A percentile compares a stretch with the other conserved stretches of the same genome.
Evolutionary conservation across 208 protist species (phyloP).

Genomic region (Wallacemonas sp.): DNA sequence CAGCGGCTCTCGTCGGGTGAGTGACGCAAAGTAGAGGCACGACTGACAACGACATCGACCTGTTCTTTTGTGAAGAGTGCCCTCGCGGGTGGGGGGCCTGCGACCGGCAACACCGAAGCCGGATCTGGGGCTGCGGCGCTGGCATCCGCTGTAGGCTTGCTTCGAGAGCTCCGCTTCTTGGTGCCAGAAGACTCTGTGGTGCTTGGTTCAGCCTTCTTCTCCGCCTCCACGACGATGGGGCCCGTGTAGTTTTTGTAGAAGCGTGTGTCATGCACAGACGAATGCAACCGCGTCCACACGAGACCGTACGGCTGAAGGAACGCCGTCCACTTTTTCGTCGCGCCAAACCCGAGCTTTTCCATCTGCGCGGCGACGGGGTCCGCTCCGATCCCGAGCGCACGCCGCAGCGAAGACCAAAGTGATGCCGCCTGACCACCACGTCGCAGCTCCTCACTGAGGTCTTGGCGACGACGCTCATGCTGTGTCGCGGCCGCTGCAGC

Average conservation of each 20-base stretch:
- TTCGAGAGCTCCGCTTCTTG: no score
- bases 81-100: neutral
- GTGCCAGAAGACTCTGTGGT: no score
- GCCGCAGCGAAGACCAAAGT: neutral
- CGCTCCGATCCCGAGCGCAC: conserved; percentile 10
- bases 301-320: conserved; percentile 32
- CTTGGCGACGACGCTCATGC: neutral
- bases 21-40: conserved; percentile 38
- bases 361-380: conserved; percentile 29
- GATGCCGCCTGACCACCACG: neutral
- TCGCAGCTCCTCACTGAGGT: neutral
- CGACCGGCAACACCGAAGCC: neutral
- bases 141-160: no score
- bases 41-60: conserved; percentile 63
- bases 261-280: conserved; percentile 28
- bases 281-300: conserved; percentile 36
- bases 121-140: no score
- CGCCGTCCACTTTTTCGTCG: conserved; percentile 23
- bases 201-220: no score
- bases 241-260: conserved; percentile 33
- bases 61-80: conserved; percentile 56
- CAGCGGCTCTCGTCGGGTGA: conserved; percentile 68
- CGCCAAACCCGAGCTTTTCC: conserved; percentile 27
- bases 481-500: neutral
- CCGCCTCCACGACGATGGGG: conserved; percentile 4